These are phyloP conservation scores for Microbotryum violaceum DNA, from an alignment of 1,284 basidiomycete genomes.

Conservation along the genomic window DNA sequence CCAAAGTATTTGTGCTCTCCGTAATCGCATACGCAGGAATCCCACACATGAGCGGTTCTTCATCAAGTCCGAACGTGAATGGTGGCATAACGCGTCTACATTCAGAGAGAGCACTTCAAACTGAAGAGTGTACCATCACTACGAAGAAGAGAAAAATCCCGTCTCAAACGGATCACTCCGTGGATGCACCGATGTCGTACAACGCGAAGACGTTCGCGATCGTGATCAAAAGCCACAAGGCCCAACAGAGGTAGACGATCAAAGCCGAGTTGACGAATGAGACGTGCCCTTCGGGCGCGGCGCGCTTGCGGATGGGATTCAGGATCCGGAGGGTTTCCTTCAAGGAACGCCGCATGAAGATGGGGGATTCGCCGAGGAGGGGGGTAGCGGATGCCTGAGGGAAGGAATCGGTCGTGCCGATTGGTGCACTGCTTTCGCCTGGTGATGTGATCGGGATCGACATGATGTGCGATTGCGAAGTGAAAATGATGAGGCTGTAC, in stretches of 20 bases:
- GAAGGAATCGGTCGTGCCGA: neutral
- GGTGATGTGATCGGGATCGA: slow-evolving; percentile 8
- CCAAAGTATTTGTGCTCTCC: too few relatives aligned
- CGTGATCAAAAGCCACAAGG: slow-evolving; percentile 14
- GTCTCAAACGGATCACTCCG: too few relatives aligned
- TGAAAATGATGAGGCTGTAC: slow-evolving; percentile 32
- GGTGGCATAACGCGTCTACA: too few relatives aligned
- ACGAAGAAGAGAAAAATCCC: too few relatives aligned
- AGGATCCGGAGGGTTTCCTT: neutral
- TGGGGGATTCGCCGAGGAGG: neutral
- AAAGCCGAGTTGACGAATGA: slow-evolving; percentile 30
- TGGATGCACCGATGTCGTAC: slow-evolving; percentile 5
- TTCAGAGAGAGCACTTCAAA: too few relatives aligned
- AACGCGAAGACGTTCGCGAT: slow-evolving; percentile 28
- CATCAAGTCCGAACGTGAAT: too few relatives aligned
- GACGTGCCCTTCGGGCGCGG: slow-evolving; percentile 10
- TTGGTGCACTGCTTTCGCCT: slow-evolving; percentile 2
- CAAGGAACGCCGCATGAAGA: neutral
- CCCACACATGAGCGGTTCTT: too few relatives aligned
- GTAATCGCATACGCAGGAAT: too few relatives aligned
- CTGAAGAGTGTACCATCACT: too few relatives aligned
- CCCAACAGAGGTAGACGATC: slow-evolving; percentile 22
- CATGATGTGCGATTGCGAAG: slow-evolving; percentile 31
- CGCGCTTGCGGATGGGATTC: slow-evolving; percentile 27
- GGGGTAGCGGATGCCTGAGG: neutral